Evolutionary conservation across 441 rosid species (phyloP), one percentile per base, ranked within the genome.

Genomic region (Populus hybrid): DNA sequence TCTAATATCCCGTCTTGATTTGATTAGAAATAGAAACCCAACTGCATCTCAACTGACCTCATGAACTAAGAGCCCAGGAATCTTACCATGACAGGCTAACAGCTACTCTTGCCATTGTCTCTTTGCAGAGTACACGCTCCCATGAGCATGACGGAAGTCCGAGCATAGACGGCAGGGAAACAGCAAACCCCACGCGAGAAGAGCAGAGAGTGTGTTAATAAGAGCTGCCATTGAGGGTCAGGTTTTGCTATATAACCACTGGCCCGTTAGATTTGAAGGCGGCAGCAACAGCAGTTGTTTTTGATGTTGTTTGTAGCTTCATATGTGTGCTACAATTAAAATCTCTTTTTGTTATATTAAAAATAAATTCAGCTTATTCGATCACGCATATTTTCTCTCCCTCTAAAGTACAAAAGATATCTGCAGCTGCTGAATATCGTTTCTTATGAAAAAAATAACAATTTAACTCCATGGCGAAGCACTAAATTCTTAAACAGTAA

Each of bases 51-150:
- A 9, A 2, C 42, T 38, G 10, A 38, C 42, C 10, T 38, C 42
- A 38, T 38, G 42, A 38, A 38, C 42, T 38, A 38, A 38, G 12
- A 66, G 64, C 64, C 63, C 64, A 66, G 1, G 26, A 50, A 23
- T 6, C 19, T 64, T 19, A 7, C 28, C 12, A 0, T 35, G 1
- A 40, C 46, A 9, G 46, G 46, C 46, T 26, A 26, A 18, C 6
- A 32, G 30, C 18, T 12, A 2, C 2, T 4, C 7, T 8, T 4
- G 18, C n/a, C 64, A 9, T 10, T 32, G 53, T 8, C 16, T 63
- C 8, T 7, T 21, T 66, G 78, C 86, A 87, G 88, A 82, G 65
- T 84, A 82, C 78, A 85, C 84, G 2, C 64, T 87, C 26, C 90
- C 90, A 32, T 85, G 75, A 83, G 70, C 36, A 34, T 34, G 36